These are phyloP conservation scores for Isatis tinctoria DNA, from an alignment of 345 rosid species.

Conservation along the genomic window DNA sequence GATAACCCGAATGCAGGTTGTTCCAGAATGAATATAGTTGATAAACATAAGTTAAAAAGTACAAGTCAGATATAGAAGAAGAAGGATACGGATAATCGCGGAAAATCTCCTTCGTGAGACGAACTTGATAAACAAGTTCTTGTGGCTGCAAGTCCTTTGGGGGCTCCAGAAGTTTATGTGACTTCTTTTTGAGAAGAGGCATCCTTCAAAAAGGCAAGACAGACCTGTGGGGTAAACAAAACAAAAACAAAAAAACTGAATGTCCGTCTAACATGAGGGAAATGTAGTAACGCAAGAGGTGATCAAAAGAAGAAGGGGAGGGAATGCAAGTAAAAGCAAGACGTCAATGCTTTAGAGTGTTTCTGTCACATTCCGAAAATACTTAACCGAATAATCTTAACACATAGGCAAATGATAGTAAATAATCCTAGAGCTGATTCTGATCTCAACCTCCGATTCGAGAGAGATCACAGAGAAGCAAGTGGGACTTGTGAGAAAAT, in stretches of 20 bases:
- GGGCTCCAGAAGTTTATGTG: conserved; percentile 54
- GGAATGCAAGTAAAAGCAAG: neutral
- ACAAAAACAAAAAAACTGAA: neutral
- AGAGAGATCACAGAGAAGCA: neutral
- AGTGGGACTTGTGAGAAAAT: neutral
- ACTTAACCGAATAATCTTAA: neutral
- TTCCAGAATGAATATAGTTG: conserved; percentile 1
- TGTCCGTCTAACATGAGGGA: neutral
- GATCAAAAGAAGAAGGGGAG: neutral
- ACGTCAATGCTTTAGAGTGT: neutral
- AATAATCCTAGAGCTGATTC: neutral
- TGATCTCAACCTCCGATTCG: neutral
- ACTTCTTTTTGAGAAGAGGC: conserved; percentile 79
- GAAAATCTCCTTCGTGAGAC: conserved; percentile 90
- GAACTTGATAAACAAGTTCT: conserved; percentile 82
- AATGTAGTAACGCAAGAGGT: neutral
- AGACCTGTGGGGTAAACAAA: neutral
- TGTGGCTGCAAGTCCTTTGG: conserved; percentile 69
- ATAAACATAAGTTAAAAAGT: neutral
- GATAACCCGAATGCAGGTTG: neutral
- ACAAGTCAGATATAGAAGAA: conserved; percentile 12
- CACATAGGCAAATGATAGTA: neutral
- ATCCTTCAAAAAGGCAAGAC: conserved; percentile 36
- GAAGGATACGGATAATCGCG: conserved; percentile 82
- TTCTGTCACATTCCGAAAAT: neutral